Evolutionary conservation across 805 yeast genomes (phyloP).

Genomic region (Hanseniaspora occidentalis): DNA sequence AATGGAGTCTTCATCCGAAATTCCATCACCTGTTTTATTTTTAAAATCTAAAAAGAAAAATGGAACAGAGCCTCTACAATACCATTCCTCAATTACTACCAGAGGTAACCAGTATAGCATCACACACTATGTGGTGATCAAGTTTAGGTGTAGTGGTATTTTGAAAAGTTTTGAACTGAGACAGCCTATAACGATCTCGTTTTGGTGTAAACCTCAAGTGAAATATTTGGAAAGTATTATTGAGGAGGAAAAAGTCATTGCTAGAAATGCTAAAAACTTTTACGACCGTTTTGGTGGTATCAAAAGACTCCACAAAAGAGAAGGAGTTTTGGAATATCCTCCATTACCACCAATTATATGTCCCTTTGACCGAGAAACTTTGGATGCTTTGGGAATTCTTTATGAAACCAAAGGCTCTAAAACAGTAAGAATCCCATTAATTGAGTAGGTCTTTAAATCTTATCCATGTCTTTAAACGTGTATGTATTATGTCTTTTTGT

Average conservation of each 20-base stretch:
- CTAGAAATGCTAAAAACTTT: conserved; percentile 25
- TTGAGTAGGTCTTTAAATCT: conserved; percentile 5
- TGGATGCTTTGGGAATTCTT: conserved; percentile 13
- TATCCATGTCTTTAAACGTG: too few species aligned
- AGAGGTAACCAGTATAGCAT: conserved; percentile 39
- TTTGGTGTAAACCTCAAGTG: conserved; percentile 37
- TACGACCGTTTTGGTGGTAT: conserved; percentile 27
- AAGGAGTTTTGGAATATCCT: conserved; percentile 24
- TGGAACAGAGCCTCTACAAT: conserved; percentile 23
- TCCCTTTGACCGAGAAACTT: conserved; percentile 11
- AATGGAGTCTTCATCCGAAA: conserved; percentile 2
- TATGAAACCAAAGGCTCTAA: conserved; percentile 5
- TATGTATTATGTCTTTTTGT: too few species aligned
- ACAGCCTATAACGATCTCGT: conserved; percentile 43
- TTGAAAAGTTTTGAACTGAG: conserved; percentile 37
- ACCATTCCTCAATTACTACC: conserved; percentile 38
- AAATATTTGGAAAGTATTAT: conserved; percentile 42
- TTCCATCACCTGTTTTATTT: background rate
- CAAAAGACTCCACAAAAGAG: conserved; percentile 18
- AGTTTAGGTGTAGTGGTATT: conserved; percentile 32
- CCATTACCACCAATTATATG: conserved; percentile 24
- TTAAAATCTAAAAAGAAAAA: conserved; percentile 3
- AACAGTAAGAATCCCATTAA: background rate
- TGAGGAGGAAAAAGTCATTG: conserved; percentile 36
- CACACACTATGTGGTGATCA: conserved; percentile 37